phyloP scores from a whole-genome alignment of 441 rosid genomes.

The Adansonia gregorii region DNA sequence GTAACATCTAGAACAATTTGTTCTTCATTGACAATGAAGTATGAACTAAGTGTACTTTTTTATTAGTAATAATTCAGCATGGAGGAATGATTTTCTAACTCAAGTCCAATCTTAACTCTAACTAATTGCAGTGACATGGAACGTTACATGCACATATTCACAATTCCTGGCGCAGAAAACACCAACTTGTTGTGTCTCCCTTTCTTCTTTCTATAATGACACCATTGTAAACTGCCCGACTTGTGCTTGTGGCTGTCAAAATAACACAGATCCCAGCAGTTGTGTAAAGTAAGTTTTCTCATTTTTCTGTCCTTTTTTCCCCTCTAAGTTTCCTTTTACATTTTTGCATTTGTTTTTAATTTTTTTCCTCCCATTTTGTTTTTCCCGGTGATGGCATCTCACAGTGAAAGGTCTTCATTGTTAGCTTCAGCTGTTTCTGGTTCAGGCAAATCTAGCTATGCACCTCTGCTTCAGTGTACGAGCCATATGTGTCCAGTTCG shows the following conservation, averaged over 20 bases:
- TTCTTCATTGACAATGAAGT: background rate
- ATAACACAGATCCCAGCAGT: conserved; percentile 38
- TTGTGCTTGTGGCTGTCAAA: conserved; percentile 72
- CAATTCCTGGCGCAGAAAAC: conserved; percentile 72
- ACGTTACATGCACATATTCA: conserved; percentile 73
- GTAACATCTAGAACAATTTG: background rate
- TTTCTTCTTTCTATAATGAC: conserved; percentile 68
- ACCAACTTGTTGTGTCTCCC: conserved; percentile 66
- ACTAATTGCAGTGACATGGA: conserved; percentile 70
- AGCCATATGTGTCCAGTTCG: conserved; percentile 68
- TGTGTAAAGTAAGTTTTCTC: conserved; percentile 48
- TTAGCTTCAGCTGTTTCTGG: conserved; percentile 55
- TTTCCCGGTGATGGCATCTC: background rate
- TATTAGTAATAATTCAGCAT: background rate
- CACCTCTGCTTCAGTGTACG: conserved; percentile 51
- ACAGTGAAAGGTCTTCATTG: conserved; percentile 49
- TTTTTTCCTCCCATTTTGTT: background rate
- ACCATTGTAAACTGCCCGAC: conserved; percentile 65
- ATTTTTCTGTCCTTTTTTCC: background rate
- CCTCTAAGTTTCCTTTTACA: background rate
- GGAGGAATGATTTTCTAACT: conserved; percentile 16
- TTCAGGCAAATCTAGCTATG: conserved; percentile 32
- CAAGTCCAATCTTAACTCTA: conserved; percentile 22
- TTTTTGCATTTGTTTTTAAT: background rate
- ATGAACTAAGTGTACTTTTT: background rate